Percentiles rank a stretch among this genome's conserved stretches.
These are phyloP conservation scores for Sanghuangporus sanghuang DNA, from an alignment of 1,284 basidiomycete genomes.

Conservation along the genomic window DNA sequence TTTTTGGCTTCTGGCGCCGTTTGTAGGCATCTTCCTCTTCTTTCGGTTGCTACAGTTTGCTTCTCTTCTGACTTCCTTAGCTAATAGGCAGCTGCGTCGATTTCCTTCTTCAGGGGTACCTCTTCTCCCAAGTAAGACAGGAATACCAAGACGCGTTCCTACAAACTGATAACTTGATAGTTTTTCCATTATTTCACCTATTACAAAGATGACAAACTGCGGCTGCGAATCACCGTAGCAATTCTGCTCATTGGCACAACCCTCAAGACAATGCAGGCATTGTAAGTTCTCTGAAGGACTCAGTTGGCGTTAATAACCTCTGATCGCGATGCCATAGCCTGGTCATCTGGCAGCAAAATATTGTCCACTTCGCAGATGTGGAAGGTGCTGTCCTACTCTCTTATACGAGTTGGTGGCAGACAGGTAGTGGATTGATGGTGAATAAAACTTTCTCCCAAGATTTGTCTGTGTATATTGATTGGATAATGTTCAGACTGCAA, in stretches of 20 bases:
- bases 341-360: constrained; percentile 28
- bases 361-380: constrained; percentile 28
- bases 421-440: constrained; percentile 28
- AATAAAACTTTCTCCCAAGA: background rate
- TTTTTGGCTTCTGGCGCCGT: constrained; percentile 26
- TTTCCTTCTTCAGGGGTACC: constrained; percentile 29
- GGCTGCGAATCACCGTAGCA: constrained; percentile 23
- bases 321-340: constrained; percentile 20
- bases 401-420: constrained; percentile 32
- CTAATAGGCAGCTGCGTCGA: constrained; percentile 29
- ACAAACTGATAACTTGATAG: constrained; percentile 19
- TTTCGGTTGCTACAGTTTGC: background rate
- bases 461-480: background rate
- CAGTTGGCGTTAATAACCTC: background rate
- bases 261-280: constrained; percentile 28
- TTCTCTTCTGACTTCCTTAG: constrained; percentile 14
- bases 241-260: constrained; percentile 26
- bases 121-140: constrained; percentile 27
- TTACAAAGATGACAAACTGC: constrained; percentile 25
- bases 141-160: background rate
- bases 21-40: constrained; percentile 20
- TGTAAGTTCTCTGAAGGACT: constrained; percentile 22
- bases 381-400: constrained; percentile 27
- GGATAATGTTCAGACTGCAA: constrained; percentile 25
- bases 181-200: constrained; percentile 27